Base-by-base conservation (phyloP, 2,329 filamentous ascomycete species). In the Diplodia mutila region DNA sequence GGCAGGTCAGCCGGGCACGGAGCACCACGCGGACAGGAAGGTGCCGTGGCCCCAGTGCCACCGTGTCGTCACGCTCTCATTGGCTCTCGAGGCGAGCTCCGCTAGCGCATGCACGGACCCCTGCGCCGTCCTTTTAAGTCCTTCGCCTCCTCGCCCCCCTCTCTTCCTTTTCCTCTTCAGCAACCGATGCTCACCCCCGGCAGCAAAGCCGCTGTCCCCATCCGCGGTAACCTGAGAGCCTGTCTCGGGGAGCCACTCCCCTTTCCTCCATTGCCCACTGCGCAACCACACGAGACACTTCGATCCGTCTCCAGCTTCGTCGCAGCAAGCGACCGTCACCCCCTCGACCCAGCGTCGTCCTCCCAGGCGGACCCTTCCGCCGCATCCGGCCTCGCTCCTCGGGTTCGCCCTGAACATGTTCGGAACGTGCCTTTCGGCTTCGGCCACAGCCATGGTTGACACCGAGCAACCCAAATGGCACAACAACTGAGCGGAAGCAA, bases 161-260 rank as follows among this genome's bases (percentile, higher is more conserved):
- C 21, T 18, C 42, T 34, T 61, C 21, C 39, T 23, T 48, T 48
- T 46, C 39, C 39, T 63, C 59, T 25, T 9, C 59, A 63, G 59
- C 46, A 63, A 42, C 11, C 29, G 8, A 46, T 51, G 59, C 21
- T 63, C 59, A 63, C 59, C 12, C 48, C 29, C 29, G 59, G 59
- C 59, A 63, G 27, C 42, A 37, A 51, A 39, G 59, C 59, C 46
- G 37, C 46, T 39, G 23, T 51, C 42, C 8, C n/a, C 27, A 46
- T 51, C 23, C 14, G 29, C 59, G 39, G 25, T 14, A 21, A 12
- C 57, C 57, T 32, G 37, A 27, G 57, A 42, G 57, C 57, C 29
- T 18, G 49, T 34, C 25, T 27, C 18, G 14, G 39, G 25, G 32
- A 7, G 34, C 34, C 34, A 12, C 12, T 9, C 34, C 34, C 29